Base-by-base conservation (phyloP, 768 basidiomycete species). In the Suillus hirtellus region DNA sequence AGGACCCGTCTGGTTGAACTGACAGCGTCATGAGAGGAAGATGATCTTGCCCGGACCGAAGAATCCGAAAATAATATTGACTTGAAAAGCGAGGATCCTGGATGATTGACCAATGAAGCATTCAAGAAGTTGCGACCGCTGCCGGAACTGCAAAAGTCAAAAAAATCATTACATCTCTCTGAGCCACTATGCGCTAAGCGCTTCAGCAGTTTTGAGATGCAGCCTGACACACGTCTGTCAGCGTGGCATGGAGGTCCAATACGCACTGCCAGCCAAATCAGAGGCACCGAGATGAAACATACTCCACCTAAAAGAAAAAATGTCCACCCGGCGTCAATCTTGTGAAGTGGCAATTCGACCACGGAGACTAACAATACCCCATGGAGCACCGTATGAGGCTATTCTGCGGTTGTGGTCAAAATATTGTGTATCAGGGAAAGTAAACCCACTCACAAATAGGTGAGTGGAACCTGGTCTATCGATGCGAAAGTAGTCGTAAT, bases 341-440 rank as follows among this genome's bases (percentile, higher is more conserved):
- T 80, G 27, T 78, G 77, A n/a, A 88, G 76, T 34, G 89, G 82
- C 17, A 84, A 72, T 60, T 89, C 81, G 34, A 89, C 83, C 19
- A 86, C 77, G 11, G 88, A 84, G 7, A 89, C 84, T 44, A 84
- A 66, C 0, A 75, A 79, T 2, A 88, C 88, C 58, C 85, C 49
- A 87, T 66, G 2, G 79, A 75, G 69, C 88, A 88, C 17, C 88
- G 84, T 17, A 87, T 78, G 35, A 89, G 75, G 66, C 89, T 89
- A 70, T 87, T 90, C 88, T 90, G 67, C n/a, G 31, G 47, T 37
- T 1, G 37, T 60, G 5, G 40, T 60, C 6, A 62, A 43, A 54
- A 49, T n/a, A 3, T 17, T 42, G 2, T 56, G 15, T 31, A 47
- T 27, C 4, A 56, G 19, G 27, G 15, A 61, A 40, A 37, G 4